phyloP scores from a whole-genome alignment of 306 rosid genomes.

The Vigna trinervia region DNA sequence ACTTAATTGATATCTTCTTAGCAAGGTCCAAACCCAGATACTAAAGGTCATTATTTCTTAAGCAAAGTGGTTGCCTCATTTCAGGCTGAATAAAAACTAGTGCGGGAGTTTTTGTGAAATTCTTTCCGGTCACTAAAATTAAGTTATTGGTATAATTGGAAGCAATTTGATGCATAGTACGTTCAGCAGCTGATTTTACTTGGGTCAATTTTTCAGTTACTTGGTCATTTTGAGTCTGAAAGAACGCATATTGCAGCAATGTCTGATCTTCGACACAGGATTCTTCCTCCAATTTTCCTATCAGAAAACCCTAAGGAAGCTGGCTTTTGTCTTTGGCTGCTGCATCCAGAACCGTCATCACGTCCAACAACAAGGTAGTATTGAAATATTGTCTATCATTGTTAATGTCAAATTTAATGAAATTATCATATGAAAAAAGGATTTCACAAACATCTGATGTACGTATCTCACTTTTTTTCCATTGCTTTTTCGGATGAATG shows the following conservation, averaged over 20 bases:
- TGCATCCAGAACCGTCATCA: conserved; percentile 89
- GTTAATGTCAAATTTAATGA: conserved; percentile 26
- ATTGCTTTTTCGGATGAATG: not conserved
- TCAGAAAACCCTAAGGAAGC: conserved; percentile 87
- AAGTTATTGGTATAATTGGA: conserved; percentile 20
- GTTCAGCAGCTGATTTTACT: conserved; percentile 44
- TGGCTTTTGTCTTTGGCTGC: conserved; percentile 91
- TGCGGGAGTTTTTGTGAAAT: conserved; percentile 18
- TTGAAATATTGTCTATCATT: conserved; percentile 37
- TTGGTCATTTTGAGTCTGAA: conserved; percentile 78
- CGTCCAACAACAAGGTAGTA: conserved; percentile 89
- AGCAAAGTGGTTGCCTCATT: conserved; percentile 8
- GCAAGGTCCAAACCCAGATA: conserved; percentile 14
- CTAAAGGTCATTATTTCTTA: conserved; percentile 17
- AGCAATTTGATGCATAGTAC: conserved; percentile 28
- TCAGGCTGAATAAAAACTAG: conserved; percentile 20
- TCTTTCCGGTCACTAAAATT: conserved; percentile 35
- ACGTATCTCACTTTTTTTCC: not conserved
- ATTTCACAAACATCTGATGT: conserved; percentile 32
- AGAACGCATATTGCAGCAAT: conserved; percentile 63
- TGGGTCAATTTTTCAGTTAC: conserved; percentile 74
- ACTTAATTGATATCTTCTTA: conserved; percentile 2
- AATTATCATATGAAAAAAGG: not conserved
- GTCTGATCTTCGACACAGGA: conserved; percentile 81
- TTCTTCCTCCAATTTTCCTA: conserved; percentile 87